These are phyloP conservation scores for Cutaneotrichosporon cavernicola DNA, from an alignment of 1,284 basidiomycete genomes.

Conservation along the genomic window DNA sequence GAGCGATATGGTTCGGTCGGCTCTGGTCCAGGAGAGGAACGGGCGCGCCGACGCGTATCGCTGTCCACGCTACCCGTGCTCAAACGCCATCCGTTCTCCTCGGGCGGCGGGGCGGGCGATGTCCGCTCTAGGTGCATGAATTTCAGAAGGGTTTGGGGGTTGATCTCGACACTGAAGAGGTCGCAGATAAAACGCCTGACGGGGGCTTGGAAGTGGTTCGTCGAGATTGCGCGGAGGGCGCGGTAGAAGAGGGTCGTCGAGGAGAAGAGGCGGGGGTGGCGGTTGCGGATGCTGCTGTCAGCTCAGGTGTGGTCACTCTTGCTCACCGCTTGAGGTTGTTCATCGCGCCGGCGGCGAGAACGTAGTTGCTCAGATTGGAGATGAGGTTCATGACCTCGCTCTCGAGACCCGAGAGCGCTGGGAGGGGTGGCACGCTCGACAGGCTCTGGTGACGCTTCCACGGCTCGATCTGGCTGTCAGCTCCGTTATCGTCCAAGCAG, in stretches of 20 bases:
- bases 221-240: slow-evolving; percentile 78
- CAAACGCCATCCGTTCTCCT: not conserved
- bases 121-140: slow-evolving; percentile 35
- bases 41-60: slow-evolving; percentile 16
- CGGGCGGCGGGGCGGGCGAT: slow-evolving; percentile 15
- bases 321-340: slow-evolving; percentile 75
- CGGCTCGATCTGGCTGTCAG: slow-evolving; percentile 63
- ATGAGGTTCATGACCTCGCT: slow-evolving; percentile 85
- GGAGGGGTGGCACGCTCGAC: slow-evolving; percentile 57
- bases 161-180: slow-evolving; percentile 77
- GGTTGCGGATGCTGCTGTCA: slow-evolving; percentile 69
- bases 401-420: slow-evolving; percentile 69
- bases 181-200: slow-evolving; percentile 90
- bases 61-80: slow-evolving; percentile 7
- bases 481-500: slow-evolving; percentile 17
- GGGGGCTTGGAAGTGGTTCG: slow-evolving; percentile 81
- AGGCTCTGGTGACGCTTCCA: slow-evolving; percentile 60
- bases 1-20: slow-evolving; percentile 4
- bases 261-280: slow-evolving; percentile 64
- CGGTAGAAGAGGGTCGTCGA: slow-evolving; percentile 78
- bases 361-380: slow-evolving; percentile 91
- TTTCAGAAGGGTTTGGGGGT: slow-evolving; percentile 36
- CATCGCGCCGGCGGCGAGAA: slow-evolving; percentile 89
- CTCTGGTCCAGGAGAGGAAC: slow-evolving; percentile 20
- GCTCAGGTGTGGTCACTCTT: not conserved